Conservation (phyloP, 768 basidiomycete species). For the Leccinum subgranulosum region DNA sequence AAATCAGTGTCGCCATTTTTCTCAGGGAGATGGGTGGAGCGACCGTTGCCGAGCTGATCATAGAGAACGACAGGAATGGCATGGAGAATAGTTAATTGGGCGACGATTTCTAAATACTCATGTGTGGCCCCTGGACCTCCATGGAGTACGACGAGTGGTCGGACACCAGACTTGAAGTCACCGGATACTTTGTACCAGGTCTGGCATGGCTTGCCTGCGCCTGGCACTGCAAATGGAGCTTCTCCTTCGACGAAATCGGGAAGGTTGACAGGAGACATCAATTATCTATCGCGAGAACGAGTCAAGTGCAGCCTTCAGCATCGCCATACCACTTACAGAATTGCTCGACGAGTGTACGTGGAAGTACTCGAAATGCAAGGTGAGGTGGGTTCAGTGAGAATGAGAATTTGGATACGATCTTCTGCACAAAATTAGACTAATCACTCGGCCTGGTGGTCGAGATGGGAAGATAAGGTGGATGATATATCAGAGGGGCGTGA, state of each 20-base stretch:
- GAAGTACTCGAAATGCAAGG: not conserved
- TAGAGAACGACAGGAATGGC: constrained; percentile 51
- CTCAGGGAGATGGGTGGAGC: constrained; percentile 51
- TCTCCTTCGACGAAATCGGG: constrained; percentile 30
- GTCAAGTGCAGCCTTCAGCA: not conserved
- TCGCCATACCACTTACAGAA: not conserved
- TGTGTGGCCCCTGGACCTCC: constrained; percentile 52
- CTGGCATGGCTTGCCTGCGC: constrained; percentile 33
- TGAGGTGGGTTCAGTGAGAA: not conserved
- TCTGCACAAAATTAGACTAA: not conserved
- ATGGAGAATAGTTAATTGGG: constrained; percentile 35
- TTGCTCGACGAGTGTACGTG: not conserved
- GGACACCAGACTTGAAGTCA: constrained; percentile 33
- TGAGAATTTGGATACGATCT: not conserved
- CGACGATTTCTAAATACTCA: constrained; percentile 38
- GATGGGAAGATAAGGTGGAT: too few relatives aligned
- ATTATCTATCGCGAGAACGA: not conserved
- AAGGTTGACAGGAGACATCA: constrained; percentile 28
- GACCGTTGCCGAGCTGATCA: constrained; percentile 55
- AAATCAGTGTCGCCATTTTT: constrained; percentile 42
- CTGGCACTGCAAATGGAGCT: constrained; percentile 23
- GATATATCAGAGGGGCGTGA: too few relatives aligned
- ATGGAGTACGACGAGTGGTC: constrained; percentile 50
- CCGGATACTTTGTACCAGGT: constrained; percentile 54
- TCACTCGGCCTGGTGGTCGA: not conserved